Conservation (phyloP, 176 grass and related monocot species). For the Puya raimondii region DNA sequence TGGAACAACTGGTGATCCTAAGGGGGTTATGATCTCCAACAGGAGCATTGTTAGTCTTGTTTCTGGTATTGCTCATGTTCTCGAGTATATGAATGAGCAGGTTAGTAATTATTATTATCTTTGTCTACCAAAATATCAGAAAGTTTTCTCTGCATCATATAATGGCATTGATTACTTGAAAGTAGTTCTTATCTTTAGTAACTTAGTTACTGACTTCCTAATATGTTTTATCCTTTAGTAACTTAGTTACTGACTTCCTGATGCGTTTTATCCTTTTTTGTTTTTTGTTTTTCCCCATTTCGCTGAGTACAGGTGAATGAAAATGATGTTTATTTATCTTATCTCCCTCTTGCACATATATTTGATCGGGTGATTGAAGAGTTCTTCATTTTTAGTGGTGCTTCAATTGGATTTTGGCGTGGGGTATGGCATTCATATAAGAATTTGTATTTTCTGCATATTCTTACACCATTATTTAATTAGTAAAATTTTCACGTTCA, state of each 20-base stretch:
- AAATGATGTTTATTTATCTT: constrained; percentile 82
- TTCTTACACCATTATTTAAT: constrained; percentile 18
- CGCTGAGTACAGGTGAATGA: constrained; percentile 39
- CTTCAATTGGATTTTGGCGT: constrained; percentile 96
- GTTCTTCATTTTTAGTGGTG: constrained; percentile 82
- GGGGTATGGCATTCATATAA: constrained; percentile 48
- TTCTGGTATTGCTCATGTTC: constrained; percentile 48
- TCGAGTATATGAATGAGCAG: constrained; percentile 36
- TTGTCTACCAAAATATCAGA: not conserved
- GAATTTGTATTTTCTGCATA: constrained; percentile 14
- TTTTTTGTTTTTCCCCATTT: constrained; percentile 13
- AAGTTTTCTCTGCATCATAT: too few species aligned
- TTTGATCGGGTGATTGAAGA: constrained; percentile 96
- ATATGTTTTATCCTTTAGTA: too few species aligned
- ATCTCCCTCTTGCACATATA: constrained; percentile 95
- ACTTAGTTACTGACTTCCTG: too few species aligned
- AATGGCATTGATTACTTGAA: too few species aligned
- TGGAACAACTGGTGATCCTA: constrained; percentile 84
- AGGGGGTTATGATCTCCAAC: constrained; percentile 85
- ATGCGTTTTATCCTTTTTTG: not conserved
- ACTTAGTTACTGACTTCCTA: too few species aligned
- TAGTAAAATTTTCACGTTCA: constrained; percentile 28
- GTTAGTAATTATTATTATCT: constrained; percentile 21
- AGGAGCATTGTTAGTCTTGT: constrained; percentile 62
- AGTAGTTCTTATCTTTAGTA: too few species aligned